Evolutionary conservation across 1,139 yeast genomes (phyloP).

Genomic region (Eremothecium sinecaudum): DNA sequence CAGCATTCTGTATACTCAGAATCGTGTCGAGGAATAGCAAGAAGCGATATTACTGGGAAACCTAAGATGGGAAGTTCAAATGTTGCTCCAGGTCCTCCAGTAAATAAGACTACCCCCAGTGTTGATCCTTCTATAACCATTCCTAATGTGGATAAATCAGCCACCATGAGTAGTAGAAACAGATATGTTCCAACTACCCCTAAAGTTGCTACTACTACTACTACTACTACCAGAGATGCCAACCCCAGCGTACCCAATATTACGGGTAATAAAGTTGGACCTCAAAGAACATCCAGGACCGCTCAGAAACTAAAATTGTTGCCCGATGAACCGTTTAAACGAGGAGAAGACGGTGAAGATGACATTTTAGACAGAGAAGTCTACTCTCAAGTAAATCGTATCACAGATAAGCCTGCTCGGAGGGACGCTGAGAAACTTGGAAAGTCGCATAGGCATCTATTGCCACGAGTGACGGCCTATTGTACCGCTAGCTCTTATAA

Average conservation of each 20-base stretch:
- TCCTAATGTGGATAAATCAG: too few relatives aligned
- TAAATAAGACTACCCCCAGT: too few relatives aligned
- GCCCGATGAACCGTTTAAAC: conserved; percentile 60
- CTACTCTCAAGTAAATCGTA: conserved; percentile 73
- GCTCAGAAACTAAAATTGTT: conserved; percentile 77
- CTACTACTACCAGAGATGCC: too few relatives aligned
- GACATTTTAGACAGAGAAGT: conserved; percentile 45
- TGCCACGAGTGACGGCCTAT: conserved; percentile 90
- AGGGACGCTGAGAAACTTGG: conserved; percentile 91
- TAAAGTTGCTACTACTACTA: too few relatives aligned
- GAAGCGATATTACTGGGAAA: too few relatives aligned
- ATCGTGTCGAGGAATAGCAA: too few relatives aligned
- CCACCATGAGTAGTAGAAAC: too few relatives aligned
- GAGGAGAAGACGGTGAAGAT: conserved; percentile 29
- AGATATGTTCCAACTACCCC: too few relatives aligned
- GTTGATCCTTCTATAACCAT: too few relatives aligned
- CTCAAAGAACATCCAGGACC: conserved; percentile 82
- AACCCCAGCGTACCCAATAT: too few relatives aligned
- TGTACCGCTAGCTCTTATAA: conserved; percentile 90
- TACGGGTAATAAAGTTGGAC: conserved; percentile 36
- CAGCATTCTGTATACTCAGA: neutral
- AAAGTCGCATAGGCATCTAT: conserved; percentile 71
- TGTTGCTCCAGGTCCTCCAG: too few relatives aligned
- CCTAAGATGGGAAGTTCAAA: too few relatives aligned
- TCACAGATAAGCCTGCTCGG: conserved; percentile 85